Conservation (phyloP, 495 filamentous ascomycete species). For the Xylaria venustula region DNA sequence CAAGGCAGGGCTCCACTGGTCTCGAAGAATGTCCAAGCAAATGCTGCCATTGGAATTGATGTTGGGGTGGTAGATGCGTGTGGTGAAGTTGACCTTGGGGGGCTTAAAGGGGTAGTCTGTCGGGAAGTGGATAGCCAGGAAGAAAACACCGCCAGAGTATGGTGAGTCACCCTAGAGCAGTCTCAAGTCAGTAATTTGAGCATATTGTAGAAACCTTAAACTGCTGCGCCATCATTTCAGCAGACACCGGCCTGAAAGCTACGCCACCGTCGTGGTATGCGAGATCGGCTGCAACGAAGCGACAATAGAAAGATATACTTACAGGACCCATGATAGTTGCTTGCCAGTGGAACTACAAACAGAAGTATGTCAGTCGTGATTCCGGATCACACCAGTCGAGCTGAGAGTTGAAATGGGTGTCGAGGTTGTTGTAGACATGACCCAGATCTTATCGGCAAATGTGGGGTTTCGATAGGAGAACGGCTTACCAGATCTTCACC, state of each 20-base stretch:
- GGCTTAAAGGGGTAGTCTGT: slow-evolving; percentile 99
- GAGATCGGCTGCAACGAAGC: background rate
- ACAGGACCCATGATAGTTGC: slow-evolving; percentile 99
- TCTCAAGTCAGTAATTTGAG: slow-evolving; percentile 30
- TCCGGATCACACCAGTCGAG: background rate
- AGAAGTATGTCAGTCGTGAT: slow-evolving; percentile 32
- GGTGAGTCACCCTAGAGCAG: slow-evolving; percentile 76
- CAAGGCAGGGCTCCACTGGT: slow-evolving; percentile 98
- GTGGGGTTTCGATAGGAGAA: slow-evolving; percentile 16
- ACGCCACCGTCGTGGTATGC: too few relatives aligned
- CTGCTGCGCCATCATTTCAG: too few relatives aligned
- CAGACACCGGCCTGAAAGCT: too few relatives aligned
- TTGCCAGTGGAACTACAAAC: slow-evolving; percentile 95
- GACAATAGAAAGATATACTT: slow-evolving; percentile 45
- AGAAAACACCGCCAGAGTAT: slow-evolving; percentile 97
- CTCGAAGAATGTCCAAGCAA: slow-evolving; percentile 94
- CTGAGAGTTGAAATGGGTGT: background rate
- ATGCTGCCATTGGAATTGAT: slow-evolving; percentile 99
- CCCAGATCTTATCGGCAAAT: slow-evolving; percentile 17
- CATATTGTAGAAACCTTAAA: too few relatives aligned
- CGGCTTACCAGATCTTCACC: slow-evolving; percentile 93
- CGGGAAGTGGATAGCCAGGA: slow-evolving; percentile 96
- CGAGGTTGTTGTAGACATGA: slow-evolving; percentile 2
- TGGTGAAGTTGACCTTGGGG: slow-evolving; percentile 99
- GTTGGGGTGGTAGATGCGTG: slow-evolving; percentile 98